Evolutionary conservation across 106 monocot species (phyloP).

Genomic region (Phalaenopsis aphrodite): DNA sequence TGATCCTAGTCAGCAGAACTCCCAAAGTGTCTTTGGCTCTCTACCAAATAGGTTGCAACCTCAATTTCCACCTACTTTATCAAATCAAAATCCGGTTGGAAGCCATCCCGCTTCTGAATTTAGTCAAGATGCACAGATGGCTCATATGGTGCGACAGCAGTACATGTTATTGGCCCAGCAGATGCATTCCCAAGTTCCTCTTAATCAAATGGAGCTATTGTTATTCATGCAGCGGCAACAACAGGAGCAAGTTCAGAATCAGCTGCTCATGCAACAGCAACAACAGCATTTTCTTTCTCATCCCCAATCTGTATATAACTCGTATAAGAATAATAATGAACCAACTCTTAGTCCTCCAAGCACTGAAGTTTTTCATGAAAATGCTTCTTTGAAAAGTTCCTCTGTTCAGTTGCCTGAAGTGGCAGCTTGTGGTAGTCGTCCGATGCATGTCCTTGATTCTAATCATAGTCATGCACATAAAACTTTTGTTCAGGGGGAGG

Average conservation of each 20-base stretch:
- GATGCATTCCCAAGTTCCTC: conserved; percentile 38
- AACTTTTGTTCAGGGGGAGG: conserved; percentile 16
- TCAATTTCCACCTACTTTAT: conserved; percentile 27
- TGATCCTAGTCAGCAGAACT: conserved; percentile 29
- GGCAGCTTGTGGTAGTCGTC: conserved; percentile 25
- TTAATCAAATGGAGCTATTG: conserved; percentile 50
- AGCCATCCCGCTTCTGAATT: conserved; percentile 41
- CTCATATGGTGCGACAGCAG: conserved; percentile 66
- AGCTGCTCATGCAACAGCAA: conserved; percentile 14
- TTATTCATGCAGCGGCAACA: conserved; percentile 57
- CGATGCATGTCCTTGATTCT: conserved; percentile 15
- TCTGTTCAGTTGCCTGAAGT: conserved; percentile 29
- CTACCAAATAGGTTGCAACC: conserved; percentile 38
- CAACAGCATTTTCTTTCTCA: conserved; percentile 60
- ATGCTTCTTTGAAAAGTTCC: conserved; percentile 18
- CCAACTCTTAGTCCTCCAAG: conserved; percentile 29
- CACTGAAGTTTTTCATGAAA: conserved; percentile 18
- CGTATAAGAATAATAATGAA: conserved; percentile 32
- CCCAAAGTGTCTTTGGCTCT: conserved; percentile 33
- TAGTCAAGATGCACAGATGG: conserved; percentile 62
- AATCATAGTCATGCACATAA: conserved; percentile 14
- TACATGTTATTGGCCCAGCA: conserved; percentile 55
- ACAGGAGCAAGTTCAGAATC: conserved; percentile 31
- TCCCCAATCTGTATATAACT: conserved; percentile 35
- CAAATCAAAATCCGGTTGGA: conserved; percentile 33